Evolutionary conservation across 768 basidiomycete species (phyloP).

Genomic region (Auriculariales sp.): DNA sequence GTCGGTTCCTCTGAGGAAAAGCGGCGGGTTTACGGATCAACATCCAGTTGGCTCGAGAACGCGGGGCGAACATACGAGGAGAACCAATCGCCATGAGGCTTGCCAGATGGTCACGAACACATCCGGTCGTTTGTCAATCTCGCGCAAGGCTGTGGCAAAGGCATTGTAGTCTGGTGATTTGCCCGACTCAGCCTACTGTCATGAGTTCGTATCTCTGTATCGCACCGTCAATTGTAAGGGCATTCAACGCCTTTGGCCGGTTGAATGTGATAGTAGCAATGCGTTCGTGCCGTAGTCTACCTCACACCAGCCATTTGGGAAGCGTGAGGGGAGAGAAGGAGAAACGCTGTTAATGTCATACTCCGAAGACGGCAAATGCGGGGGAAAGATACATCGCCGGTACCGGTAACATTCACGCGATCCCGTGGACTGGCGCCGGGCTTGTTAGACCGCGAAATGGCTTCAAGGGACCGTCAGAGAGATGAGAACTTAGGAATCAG

Average conservation of each 20-base stretch:
- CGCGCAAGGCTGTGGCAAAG: constrained; percentile 41
- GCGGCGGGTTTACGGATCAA: neutral
- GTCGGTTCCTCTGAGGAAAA: constrained; percentile 37
- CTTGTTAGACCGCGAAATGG: too few relatives aligned
- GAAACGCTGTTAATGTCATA: too few relatives aligned
- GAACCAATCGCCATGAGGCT: constrained; percentile 58
- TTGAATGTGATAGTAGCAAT: constrained; percentile 61
- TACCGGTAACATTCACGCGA: too few relatives aligned
- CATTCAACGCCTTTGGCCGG: constrained; percentile 43
- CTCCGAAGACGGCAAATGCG: too few relatives aligned
- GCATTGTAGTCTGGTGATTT: constrained; percentile 39
- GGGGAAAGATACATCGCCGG: too few relatives aligned
- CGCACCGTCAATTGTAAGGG: constrained; percentile 41
- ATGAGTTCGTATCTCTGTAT: constrained; percentile 5
- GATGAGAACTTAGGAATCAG: too few relatives aligned
- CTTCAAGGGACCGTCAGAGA: too few relatives aligned
- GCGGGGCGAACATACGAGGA: constrained; percentile 37
- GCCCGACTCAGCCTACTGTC: neutral
- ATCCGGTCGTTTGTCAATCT: constrained; percentile 43
- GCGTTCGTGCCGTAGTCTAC: too few relatives aligned
- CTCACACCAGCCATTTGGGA: too few relatives aligned
- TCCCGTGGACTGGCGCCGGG: too few relatives aligned
- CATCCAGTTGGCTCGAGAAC: neutral
- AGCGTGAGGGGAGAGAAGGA: too few relatives aligned
- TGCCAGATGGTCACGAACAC: constrained; percentile 56